Conservation (phyloP, 164 flowering plant species). For the Warburgia ugandensis region DNA sequence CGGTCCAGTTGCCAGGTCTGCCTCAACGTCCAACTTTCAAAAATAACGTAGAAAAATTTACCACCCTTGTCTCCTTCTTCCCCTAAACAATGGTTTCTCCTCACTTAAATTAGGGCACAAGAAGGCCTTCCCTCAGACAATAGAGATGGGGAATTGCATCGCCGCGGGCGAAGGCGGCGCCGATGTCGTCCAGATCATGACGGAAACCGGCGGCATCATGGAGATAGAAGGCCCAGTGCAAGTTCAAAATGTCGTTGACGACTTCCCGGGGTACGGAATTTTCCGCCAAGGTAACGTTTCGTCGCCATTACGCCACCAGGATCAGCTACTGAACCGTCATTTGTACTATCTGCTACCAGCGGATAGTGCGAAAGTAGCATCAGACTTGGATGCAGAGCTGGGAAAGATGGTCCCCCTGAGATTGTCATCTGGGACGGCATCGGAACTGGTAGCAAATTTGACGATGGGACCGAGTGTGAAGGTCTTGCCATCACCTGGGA, state of each 20-base stretch:
- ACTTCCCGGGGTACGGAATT: conserved; percentile 46
- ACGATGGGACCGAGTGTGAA: conserved; percentile 27
- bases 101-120: too few species aligned
- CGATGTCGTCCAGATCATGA: conserved; percentile 25
- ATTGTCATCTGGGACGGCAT: conserved; percentile 12
- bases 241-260: conserved; percentile 23
- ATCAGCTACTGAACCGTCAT: conserved; percentile 26
- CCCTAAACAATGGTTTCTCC: too few species aligned
- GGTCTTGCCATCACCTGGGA: conserved; percentile 37
- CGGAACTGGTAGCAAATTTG: conserved; percentile 13
- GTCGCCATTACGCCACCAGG: conserved; percentile 24
- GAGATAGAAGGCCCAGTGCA: conserved; percentile 32
- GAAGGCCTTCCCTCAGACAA: too few species aligned
- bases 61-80: too few species aligned
- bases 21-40: too few species aligned
- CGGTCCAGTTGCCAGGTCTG: too few species aligned
- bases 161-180: conserved; percentile 7
- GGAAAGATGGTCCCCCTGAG: conserved; percentile 11
- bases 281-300: conserved; percentile 26
- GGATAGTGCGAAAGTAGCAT: neutral
- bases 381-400: neutral
- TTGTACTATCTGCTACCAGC: conserved; percentile 50
- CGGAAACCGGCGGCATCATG: conserved; percentile 37
- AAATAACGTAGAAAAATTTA: too few species aligned
- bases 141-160: conserved; percentile 55